A percentile compares a stretch with the other conserved stretches of the same genome.
Conservation (phyloP, 2,329 filamentous ascomycete species). For the Ascosphaera apis region DNA sequence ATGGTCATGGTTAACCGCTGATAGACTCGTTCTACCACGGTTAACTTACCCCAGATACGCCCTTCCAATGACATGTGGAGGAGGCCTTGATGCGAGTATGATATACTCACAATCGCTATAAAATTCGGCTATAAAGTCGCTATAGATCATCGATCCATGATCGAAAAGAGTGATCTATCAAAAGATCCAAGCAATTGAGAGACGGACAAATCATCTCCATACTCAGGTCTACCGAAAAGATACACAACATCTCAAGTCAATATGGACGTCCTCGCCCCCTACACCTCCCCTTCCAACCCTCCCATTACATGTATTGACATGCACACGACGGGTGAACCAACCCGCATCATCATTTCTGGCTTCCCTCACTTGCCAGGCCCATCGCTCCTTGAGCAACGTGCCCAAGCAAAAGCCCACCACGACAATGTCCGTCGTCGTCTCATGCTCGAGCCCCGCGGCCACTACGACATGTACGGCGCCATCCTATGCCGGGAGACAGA, state of each 20-base stretch:
- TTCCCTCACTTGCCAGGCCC: constrained; percentile 16
- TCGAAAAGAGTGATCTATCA: no score
- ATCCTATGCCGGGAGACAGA: constrained; percentile 22
- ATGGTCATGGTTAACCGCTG: no score
- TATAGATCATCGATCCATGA: no score
- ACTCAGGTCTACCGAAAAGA: no score
- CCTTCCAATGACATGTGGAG: no score
- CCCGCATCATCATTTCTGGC: constrained; percentile 22
- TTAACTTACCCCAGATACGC: no score
- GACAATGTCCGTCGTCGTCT: constrained; percentile 20
- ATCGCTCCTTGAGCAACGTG: constrained; percentile 20
- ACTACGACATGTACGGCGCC: constrained; percentile 30
- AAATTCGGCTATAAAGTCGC: no score
- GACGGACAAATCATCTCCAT: no score
- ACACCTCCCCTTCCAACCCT: neutral
- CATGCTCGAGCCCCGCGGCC: constrained; percentile 26
- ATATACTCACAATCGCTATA: no score
- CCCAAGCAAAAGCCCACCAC: constrained; percentile 15
- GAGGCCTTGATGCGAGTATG: no score
- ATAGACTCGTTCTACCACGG: no score
- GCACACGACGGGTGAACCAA: constrained; percentile 28
- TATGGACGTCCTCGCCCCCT: neutral
- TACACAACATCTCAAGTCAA: neutral
- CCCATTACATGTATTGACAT: constrained; percentile 15
- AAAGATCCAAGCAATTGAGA: no score